Percentiles rank a stretch among this genome's conserved stretches.
Conservation (phyloP, 2,329 filamentous ascomycete genomes). For the Alternaria sp. region DNA sequence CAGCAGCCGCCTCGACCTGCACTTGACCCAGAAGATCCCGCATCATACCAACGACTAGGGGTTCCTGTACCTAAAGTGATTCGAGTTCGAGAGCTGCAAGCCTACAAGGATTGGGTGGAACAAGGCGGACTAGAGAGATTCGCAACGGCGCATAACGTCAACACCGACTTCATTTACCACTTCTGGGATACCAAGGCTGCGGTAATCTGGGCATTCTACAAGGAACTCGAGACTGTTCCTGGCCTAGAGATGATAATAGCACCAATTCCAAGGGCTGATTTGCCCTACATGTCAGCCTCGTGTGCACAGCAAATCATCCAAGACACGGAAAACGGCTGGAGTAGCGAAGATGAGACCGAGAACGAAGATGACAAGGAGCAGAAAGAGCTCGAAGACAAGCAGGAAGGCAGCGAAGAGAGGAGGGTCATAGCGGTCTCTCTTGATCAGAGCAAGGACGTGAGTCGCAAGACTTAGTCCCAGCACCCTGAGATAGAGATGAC, state of each 20-base stretch:
- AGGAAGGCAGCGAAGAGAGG: background rate
- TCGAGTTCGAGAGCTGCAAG: slow-evolving; percentile 6
- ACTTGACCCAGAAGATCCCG: background rate
- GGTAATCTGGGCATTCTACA: background rate
- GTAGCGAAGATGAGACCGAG: background rate
- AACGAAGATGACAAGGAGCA: background rate
- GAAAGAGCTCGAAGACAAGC: background rate
- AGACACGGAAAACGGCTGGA: background rate
- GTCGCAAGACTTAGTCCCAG: slow-evolving; percentile 2
- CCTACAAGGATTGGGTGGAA: slow-evolving; percentile 1
- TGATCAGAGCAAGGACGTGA: slow-evolving; percentile 1
- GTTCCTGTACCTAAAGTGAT: background rate
- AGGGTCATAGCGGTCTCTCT: background rate
- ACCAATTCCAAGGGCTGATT: background rate
- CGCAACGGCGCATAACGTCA: background rate
- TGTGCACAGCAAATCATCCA: background rate
- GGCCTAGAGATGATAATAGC: background rate
- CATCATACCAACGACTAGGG: background rate
- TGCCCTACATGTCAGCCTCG: background rate
- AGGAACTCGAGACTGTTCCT: background rate
- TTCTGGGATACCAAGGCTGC: background rate
- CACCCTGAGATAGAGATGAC: background rate
- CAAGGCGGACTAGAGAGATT: background rate
- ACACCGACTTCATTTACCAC: background rate
- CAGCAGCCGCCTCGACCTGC: background rate